Evolutionary conservation across 2,329 filamentous ascomycete species (phyloP).

Genomic region (Aspergillus calidoustus): DNA sequence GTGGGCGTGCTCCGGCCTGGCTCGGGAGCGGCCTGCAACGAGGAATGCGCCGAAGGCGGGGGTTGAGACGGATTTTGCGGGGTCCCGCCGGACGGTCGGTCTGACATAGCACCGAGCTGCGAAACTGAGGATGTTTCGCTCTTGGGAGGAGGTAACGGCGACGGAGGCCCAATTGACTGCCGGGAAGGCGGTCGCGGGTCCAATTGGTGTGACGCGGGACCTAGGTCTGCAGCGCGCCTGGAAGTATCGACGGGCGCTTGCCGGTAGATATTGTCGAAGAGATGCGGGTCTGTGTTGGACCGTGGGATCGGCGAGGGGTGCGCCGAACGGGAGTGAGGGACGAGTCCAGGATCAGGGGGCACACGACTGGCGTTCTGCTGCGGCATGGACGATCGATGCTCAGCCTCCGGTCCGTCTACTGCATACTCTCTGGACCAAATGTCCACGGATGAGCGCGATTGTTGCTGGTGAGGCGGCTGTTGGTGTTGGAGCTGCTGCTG

Average conservation of each 20-base stretch:
- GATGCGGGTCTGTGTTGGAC: constrained; percentile 33
- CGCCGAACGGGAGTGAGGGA: constrained; percentile 21
- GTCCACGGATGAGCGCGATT: constrained; percentile 18
- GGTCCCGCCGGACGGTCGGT: constrained; percentile 22
- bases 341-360: constrained; percentile 17
- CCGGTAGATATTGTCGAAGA: constrained; percentile 26
- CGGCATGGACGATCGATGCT: constrained; percentile 24
- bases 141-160: constrained; percentile 22
- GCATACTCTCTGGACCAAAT: constrained; percentile 26
- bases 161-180: constrained; percentile 29
- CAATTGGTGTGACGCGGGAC: constrained; percentile 19
- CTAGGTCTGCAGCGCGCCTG: constrained; percentile 21
- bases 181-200: constrained; percentile 27
- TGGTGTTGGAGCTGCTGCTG: constrained; percentile 14
- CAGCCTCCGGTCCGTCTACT: constrained; percentile 19
- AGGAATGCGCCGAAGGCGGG: constrained; percentile 31
- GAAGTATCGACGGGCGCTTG: constrained; percentile 29
- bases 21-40: constrained; percentile 42
- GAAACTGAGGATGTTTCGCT: constrained; percentile 18
- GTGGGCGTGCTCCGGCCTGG: constrained; percentile 54
- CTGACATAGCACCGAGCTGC: constrained; percentile 25
- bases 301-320: constrained; percentile 28
- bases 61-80: constrained; percentile 18
- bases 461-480: constrained; percentile 24
- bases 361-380: constrained; percentile 24